Evolutionary conservation across 441 rosid genomes (phyloP).

Genomic region (Populus hybrid): DNA sequence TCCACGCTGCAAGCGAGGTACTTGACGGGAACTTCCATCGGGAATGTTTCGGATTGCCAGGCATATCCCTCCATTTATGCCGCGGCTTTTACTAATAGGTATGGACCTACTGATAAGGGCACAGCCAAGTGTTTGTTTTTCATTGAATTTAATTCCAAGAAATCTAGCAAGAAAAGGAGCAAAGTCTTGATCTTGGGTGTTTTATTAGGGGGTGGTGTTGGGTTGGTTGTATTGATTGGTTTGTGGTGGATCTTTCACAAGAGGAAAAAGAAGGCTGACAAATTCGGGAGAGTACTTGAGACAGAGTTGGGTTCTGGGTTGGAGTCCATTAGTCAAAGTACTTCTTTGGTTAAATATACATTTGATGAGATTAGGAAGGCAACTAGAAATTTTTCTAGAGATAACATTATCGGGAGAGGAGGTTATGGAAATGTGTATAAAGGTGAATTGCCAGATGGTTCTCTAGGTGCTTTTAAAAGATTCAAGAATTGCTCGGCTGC

Average conservation of each 20-base stretch:
- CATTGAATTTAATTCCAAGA: conserved; percentile 26
- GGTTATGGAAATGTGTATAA: conserved; percentile 89
- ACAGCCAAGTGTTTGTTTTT: conserved; percentile 69
- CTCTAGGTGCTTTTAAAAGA: conserved; percentile 86
- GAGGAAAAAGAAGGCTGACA: conserved; percentile 28
- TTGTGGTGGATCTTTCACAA: conserved; percentile 53
- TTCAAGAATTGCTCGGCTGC: conserved; percentile 86
- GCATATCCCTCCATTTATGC: conserved; percentile 64
- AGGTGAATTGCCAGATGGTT: conserved; percentile 63
- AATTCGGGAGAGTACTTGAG: conserved; percentile 29
- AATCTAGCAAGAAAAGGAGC: conserved; percentile 19
- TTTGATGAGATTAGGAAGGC: conserved; percentile 80
- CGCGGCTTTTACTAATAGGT: conserved; percentile 54
- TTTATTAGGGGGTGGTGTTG: conserved; percentile 28
- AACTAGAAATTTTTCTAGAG: conserved; percentile 68
- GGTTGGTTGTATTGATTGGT: conserved; percentile 29
- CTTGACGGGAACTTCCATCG: conserved; percentile 44
- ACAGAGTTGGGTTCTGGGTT: conserved; percentile 42
- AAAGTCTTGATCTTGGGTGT: conserved; percentile 33
- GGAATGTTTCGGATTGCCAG: conserved; percentile 66
- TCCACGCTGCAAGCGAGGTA: conserved; percentile 42
- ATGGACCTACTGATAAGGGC: conserved; percentile 62
- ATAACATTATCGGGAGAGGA: conserved; percentile 73
- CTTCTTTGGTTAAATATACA: conserved; percentile 59
- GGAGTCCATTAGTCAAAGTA: conserved; percentile 64